Conservation (phyloP, 2,329 filamentous ascomycete genomes). For the Verruconis gallopava region DNA sequence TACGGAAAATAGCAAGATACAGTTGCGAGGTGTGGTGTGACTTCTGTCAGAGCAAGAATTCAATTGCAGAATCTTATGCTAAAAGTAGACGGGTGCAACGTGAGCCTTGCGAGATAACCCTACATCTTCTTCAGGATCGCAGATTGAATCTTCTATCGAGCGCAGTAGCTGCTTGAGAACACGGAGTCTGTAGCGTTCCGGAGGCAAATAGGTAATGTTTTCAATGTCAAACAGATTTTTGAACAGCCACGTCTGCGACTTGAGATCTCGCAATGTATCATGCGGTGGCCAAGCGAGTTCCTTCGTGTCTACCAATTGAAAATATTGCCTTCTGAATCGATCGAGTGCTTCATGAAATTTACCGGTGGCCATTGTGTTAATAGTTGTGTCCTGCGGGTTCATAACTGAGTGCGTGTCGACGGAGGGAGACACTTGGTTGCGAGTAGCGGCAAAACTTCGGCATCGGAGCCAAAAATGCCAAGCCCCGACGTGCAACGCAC, state of each 20-base stretch:
- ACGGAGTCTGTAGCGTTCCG: constrained; percentile 54
- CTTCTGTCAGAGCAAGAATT: no score
- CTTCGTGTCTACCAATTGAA: constrained; percentile 56
- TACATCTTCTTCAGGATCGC: constrained; percentile 81
- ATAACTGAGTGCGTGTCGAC: no score
- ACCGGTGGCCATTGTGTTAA: no score
- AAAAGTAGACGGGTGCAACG: not conserved
- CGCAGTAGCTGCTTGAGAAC: constrained; percentile 61
- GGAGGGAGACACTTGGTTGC: no score
- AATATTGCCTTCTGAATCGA: constrained; percentile 58
- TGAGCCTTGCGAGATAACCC: constrained; percentile 23
- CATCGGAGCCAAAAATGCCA: no score
- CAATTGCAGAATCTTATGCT: not conserved
- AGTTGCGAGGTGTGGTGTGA: no score
- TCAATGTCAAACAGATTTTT: constrained; percentile 51
- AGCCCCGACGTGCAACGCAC: no score
- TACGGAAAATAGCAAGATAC: no score
- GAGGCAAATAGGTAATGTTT: constrained; percentile 44
- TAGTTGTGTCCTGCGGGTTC: no score
- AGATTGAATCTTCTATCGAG: constrained; percentile 59
- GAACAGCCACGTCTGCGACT: constrained; percentile 56
- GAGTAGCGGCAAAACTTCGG: no score
- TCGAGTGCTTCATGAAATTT: no score
- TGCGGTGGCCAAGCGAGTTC: constrained; percentile 51
- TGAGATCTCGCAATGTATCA: constrained; percentile 43